phyloP scores from a whole-genome alignment of 331 rosid species.

The Telfairia occidentalis region DNA sequence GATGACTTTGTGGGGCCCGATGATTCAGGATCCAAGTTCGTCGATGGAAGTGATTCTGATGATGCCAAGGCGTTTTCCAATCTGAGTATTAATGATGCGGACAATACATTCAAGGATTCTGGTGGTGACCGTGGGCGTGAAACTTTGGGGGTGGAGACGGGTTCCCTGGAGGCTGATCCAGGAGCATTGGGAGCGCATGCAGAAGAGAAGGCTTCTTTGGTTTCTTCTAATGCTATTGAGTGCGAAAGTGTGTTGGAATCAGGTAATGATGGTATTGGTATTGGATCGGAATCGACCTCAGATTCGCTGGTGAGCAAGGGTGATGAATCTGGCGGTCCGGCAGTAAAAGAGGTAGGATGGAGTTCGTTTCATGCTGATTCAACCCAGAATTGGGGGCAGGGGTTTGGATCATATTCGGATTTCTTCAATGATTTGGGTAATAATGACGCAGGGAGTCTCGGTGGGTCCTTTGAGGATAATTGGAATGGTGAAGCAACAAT shows the following conservation, averaged over 20 bases:
- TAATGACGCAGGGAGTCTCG: constrained; percentile 28
- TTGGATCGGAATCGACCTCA: constrained; percentile 18
- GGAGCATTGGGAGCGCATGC: constrained; percentile 15
- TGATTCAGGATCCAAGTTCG: constrained; percentile 16
- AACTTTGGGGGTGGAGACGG: constrained; percentile 13
- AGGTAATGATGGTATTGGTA: constrained; percentile 20
- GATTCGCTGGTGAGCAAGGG: constrained; percentile 17
- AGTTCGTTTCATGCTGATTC: constrained; percentile 58
- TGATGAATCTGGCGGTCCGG: constrained; percentile 22
- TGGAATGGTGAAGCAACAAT: constrained; percentile 21
- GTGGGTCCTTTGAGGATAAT: constrained; percentile 13
- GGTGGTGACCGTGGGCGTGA: constrained; percentile 16
- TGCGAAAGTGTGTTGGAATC: constrained; percentile 16
- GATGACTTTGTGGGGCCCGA: constrained; percentile 36
- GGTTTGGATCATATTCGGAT: constrained; percentile 64
- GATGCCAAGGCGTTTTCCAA: constrained; percentile 47
- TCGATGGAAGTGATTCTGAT: constrained; percentile 40
- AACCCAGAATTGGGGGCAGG: constrained; percentile 30
- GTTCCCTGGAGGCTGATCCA: constrained; percentile 16
- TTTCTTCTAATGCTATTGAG: constrained; percentile 26
- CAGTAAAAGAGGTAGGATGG: constrained; percentile 72
- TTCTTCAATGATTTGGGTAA: constrained; percentile 55
- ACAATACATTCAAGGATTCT: constrained; percentile 28
- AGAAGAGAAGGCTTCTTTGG: constrained; percentile 17
- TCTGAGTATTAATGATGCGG: constrained; percentile 36